Conservation (phyloP, 2,329 filamentous ascomycete genomes). For the Diplocarpon rosae region DNA sequence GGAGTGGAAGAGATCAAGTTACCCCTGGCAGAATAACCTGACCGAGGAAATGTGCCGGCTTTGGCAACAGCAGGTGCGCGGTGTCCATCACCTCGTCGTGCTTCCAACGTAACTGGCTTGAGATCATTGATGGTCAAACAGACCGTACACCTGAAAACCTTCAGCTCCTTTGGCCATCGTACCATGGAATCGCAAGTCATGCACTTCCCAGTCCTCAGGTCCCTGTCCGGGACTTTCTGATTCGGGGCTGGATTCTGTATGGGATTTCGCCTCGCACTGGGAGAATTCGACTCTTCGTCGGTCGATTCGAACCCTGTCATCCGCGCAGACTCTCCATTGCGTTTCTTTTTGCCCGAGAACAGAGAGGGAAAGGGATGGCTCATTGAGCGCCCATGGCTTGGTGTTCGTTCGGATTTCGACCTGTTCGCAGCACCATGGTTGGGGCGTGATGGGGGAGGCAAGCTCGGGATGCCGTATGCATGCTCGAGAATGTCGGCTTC, state of each 20-base stretch:
- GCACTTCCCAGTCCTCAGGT: conserved; percentile 62
- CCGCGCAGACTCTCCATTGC: conserved; percentile 29
- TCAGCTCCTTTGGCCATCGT: conserved; percentile 63
- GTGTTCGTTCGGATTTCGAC: conserved; percentile 9
- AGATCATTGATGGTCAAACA: conserved; percentile 82
- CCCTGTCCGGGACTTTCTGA: conserved; percentile 35
- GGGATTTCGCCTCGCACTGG: conserved; percentile 6
- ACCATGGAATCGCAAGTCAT: conserved; percentile 79
- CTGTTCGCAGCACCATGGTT: conserved; percentile 9
- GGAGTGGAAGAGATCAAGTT: not conserved
- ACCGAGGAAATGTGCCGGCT: conserved; percentile 11
- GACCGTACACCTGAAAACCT: conserved; percentile 70
- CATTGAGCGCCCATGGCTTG: conserved; percentile 40
- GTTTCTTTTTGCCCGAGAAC: conserved; percentile 51
- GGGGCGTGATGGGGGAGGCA: conserved; percentile 12
- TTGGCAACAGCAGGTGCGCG: conserved; percentile 13
- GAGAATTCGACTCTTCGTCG: conserved; percentile 33
- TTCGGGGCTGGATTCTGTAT: conserved; percentile 11
- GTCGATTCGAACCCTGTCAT: conserved; percentile 34
- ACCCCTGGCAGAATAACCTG: conserved; percentile 18
- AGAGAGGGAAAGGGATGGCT: conserved; percentile 72
- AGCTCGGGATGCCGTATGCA: conserved; percentile 24
- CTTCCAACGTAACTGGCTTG: conserved; percentile 31
- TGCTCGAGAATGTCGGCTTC: conserved; percentile 26
- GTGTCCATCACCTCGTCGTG: conserved; percentile 21